These are phyloP conservation scores for Kingdonia uniflora DNA, from an alignment of 164 flowering plant genomes.

Conservation along the genomic window DNA sequence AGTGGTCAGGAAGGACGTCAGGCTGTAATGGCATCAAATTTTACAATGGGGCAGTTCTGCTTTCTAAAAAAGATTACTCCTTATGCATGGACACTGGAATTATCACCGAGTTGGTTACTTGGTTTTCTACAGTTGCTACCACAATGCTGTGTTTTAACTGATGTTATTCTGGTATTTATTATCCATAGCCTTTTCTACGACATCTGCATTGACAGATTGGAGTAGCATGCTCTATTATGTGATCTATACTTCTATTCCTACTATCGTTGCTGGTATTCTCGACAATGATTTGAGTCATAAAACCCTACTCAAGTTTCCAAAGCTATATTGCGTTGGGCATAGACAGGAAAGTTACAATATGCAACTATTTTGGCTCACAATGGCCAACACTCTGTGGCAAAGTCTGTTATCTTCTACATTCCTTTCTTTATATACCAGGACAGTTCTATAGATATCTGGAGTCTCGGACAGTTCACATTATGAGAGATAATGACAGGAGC, in stretches of 20 bases:
- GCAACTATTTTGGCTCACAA: slow-evolving; percentile 76
- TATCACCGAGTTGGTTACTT: too few relatives aligned
- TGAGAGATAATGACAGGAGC: too few relatives aligned
- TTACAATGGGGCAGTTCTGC: too few relatives aligned
- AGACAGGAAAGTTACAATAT: slow-evolving; percentile 80
- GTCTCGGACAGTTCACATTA: too few relatives aligned
- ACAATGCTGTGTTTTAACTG: too few relatives aligned
- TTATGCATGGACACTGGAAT: too few relatives aligned
- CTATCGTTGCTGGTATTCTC: slow-evolving; percentile 75
- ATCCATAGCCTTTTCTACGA: slow-evolving; percentile 6
- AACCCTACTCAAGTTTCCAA: slow-evolving; percentile 65
- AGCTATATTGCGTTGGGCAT: slow-evolving; percentile 77
- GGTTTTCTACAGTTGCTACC: too few relatives aligned
- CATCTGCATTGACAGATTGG: slow-evolving; percentile 33
- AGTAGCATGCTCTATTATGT: slow-evolving; percentile 85
- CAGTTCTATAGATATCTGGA: slow-evolving; percentile 80
- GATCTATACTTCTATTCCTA: slow-evolving; percentile 82
- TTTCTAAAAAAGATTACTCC: too few relatives aligned
- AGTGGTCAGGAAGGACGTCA: too few relatives aligned
- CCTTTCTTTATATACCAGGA: slow-evolving; percentile 47
- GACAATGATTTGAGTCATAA: slow-evolving; percentile 81
- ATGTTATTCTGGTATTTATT: too few relatives aligned
- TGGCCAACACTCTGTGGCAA: slow-evolving; percentile 93
- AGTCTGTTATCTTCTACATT: slow-evolving; percentile 72
- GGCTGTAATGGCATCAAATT: too few relatives aligned